These are phyloP conservation scores for Moricandia arvensis DNA, from an alignment of 345 rosid species.

Conservation along the genomic window DNA sequence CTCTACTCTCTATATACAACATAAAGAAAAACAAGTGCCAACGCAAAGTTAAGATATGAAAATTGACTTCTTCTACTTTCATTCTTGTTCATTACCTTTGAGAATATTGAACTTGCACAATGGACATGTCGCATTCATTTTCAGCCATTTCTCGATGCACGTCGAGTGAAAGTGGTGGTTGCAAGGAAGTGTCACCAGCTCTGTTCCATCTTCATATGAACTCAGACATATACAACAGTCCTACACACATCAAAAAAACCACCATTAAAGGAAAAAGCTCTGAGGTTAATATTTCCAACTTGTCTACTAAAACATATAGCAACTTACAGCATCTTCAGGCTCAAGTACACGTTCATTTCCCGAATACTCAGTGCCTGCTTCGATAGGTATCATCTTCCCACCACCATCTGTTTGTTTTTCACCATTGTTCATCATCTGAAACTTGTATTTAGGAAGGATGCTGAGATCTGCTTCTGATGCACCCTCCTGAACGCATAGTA, in stretches of 20 bases:
- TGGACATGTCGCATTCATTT: conserved; percentile 99
- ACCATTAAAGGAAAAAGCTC: not conserved
- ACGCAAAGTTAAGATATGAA: not conserved
- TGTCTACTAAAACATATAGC: not conserved
- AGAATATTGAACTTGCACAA: conserved; percentile 94
- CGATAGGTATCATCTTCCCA: conserved; percentile 85
- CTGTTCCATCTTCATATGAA: conserved; percentile 84
- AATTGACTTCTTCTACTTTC: conserved; percentile 12
- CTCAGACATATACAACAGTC: conserved; percentile 91
- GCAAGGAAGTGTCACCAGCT: conserved; percentile 91
- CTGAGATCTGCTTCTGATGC: conserved; percentile 98
- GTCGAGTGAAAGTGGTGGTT: conserved; percentile 86
- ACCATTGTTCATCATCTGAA: conserved; percentile 42
- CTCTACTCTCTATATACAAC: not conserved
- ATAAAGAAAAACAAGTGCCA: not conserved
- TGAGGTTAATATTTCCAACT: not conserved
- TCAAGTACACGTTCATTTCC: conserved; percentile 69
- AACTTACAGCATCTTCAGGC: conserved; percentile 91
- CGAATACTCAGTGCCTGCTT: conserved; percentile 51
- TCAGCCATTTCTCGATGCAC: conserved; percentile 94
- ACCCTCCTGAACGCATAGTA: conserved; percentile 62
- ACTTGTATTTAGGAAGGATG: conserved; percentile 78
- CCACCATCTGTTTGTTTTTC: conserved; percentile 61
- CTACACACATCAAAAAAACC: too few species aligned
- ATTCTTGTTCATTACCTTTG: conserved; percentile 76